Conservation (phyloP, 495 filamentous ascomycete genomes). For the Talaromyces liani region DNA sequence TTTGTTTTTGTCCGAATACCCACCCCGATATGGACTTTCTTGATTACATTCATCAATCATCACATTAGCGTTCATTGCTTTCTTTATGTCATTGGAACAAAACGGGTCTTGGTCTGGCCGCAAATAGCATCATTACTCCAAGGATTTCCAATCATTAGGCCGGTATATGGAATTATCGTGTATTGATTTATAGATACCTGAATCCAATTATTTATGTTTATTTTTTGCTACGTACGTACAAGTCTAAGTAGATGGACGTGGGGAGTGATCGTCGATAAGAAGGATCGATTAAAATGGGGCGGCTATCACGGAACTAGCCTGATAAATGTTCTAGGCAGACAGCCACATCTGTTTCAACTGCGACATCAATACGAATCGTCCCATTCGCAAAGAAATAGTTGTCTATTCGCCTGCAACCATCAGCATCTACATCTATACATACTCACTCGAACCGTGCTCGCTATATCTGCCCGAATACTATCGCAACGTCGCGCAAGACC, state of each 20-base stretch:
- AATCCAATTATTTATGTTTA: neutral
- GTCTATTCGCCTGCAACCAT: too few species aligned
- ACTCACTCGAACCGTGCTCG: neutral
- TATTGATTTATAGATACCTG: neutral
- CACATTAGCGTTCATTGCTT: constrained; percentile 11
- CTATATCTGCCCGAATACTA: neutral
- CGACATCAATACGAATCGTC: neutral
- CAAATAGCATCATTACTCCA: neutral
- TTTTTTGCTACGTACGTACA: neutral
- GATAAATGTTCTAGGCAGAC: neutral
- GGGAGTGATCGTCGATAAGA: neutral
- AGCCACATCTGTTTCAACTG: neutral
- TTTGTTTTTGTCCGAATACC: neutral
- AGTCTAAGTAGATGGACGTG: neutral
- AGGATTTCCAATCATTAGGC: neutral
- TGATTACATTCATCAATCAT: constrained; percentile 8
- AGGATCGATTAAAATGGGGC: neutral
- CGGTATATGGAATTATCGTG: neutral
- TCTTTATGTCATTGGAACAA: constrained; percentile 7
- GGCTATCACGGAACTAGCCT: neutral
- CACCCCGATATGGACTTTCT: constrained; percentile 16
- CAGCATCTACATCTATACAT: neutral
- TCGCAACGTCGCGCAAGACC: neutral
- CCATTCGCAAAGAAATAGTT: too few species aligned
- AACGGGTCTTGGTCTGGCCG: neutral